Evolutionary conservation across 1,284 basidiomycete species (phyloP).

Genomic region (Pisolithus thermaeus): DNA sequence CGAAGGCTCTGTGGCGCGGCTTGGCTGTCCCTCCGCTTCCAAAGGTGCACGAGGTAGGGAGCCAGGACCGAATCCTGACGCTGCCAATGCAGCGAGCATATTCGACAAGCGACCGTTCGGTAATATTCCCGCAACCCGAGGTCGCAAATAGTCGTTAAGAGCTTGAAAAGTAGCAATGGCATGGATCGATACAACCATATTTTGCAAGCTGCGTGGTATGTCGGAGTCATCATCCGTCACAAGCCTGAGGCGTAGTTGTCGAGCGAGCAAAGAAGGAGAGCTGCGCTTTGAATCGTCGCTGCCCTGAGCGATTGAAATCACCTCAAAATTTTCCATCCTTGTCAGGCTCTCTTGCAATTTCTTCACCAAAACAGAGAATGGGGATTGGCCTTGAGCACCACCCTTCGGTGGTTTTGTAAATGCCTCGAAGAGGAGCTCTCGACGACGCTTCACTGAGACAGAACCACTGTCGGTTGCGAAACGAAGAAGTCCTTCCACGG

Average conservation of each 20-base stretch:
- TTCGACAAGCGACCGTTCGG: slow-evolving; percentile 69
- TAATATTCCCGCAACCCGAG: slow-evolving; percentile 76
- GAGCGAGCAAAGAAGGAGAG: slow-evolving; percentile 81
- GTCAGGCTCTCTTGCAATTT: slow-evolving; percentile 92
- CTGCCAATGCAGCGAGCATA: slow-evolving; percentile 87
- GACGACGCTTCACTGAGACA: slow-evolving; percentile 58
- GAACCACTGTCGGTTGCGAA: slow-evolving; percentile 67
- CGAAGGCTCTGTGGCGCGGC: slow-evolving; percentile 21
- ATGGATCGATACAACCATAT: slow-evolving; percentile 92
- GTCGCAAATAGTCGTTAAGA: slow-evolving; percentile 89
- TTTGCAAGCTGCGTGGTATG: slow-evolving; percentile 78
- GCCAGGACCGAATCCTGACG: slow-evolving; percentile 58
- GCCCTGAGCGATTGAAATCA: slow-evolving; percentile 77
- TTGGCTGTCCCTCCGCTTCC: slow-evolving; percentile 15
- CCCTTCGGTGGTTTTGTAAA: slow-evolving; percentile 56
- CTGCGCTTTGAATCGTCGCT: slow-evolving; percentile 80
- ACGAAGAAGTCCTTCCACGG: slow-evolving; percentile 82
- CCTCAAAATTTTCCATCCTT: slow-evolving; percentile 91
- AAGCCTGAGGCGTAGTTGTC: slow-evolving; percentile 83
- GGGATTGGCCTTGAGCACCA: slow-evolving; percentile 43
- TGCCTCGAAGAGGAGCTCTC: slow-evolving; percentile 70
- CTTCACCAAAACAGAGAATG: slow-evolving; percentile 83
- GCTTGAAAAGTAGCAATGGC: slow-evolving; percentile 96
- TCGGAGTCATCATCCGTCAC: slow-evolving; percentile 83
- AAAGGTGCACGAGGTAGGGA: slow-evolving; percentile 22